Conservation (phyloP, 179 eudicot genomes). For the Nepenthes alata region DNA sequence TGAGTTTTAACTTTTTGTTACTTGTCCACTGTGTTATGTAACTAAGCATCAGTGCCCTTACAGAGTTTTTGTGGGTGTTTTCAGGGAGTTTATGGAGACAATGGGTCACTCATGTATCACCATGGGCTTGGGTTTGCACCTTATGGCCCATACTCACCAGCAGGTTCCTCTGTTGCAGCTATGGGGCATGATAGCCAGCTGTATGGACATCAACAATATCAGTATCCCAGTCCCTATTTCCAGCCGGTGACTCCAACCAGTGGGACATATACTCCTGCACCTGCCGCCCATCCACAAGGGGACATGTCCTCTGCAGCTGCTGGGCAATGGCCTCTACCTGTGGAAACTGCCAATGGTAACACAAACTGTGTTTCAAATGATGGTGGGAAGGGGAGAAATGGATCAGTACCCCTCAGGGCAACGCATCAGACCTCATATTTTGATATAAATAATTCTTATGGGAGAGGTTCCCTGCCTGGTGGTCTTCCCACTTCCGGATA, state of each 20-base stretch:
- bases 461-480: slow-evolving; percentile 24
- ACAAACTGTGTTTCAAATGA: slow-evolving; percentile 13
- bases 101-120: slow-evolving; percentile 47
- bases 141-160: slow-evolving; percentile 50
- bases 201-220: slow-evolving; percentile 54
- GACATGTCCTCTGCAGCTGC: slow-evolving; percentile 26
- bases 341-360: slow-evolving; percentile 23
- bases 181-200: slow-evolving; percentile 53
- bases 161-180: slow-evolving; percentile 50
- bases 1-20: neutral
- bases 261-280: slow-evolving; percentile 20
- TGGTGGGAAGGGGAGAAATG: slow-evolving; percentile 22
- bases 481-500: slow-evolving; percentile 29
- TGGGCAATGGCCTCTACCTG: slow-evolving; percentile 28
- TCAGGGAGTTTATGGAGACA: slow-evolving; percentile 58
- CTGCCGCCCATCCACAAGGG: slow-evolving; percentile 26
- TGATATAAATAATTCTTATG: slow-evolving; percentile 26
- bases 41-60: neutral
- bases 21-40: neutral
- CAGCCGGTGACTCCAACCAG: slow-evolving; percentile 31
- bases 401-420: slow-evolving; percentile 17
- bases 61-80: neutral
- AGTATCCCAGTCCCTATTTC: slow-evolving; percentile 49
- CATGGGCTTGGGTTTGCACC: slow-evolving; percentile 55
- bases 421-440: slow-evolving; percentile 24